Evolutionary conservation across 805 yeast genomes (phyloP).

Genomic region (Spathaspora passalidarum): DNA sequence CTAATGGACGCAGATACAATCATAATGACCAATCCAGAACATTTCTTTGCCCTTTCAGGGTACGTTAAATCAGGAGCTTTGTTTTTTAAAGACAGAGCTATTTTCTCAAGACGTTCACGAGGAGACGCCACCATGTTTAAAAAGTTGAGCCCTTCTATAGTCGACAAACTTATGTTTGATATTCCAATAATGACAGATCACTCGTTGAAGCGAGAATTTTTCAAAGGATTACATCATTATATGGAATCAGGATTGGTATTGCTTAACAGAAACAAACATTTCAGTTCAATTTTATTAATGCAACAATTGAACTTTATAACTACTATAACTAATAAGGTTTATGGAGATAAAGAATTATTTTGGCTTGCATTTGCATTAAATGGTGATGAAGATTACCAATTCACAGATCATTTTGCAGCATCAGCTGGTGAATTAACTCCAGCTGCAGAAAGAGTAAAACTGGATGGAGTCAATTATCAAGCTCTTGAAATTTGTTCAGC

Average conservation of each 20-base stretch:
- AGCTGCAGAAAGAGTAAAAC: slow-evolving; percentile 22
- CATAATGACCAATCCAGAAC: slow-evolving; percentile 34
- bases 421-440: slow-evolving; percentile 42
- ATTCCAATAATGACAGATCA: slow-evolving; percentile 32
- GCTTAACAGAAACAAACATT: slow-evolving; percentile 26
- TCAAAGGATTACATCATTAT: slow-evolving; percentile 35
- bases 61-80: slow-evolving; percentile 18
- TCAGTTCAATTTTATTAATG: slow-evolving; percentile 28
- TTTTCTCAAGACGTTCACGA: slow-evolving; percentile 27
- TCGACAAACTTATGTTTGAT: slow-evolving; percentile 20
- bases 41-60: slow-evolving; percentile 15
- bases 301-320: slow-evolving; percentile 20
- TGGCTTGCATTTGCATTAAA: slow-evolving; percentile 60
- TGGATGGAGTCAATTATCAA: slow-evolving; percentile 17
- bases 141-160: slow-evolving; percentile 40
- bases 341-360: slow-evolving; percentile 77
- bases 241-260: slow-evolving; percentile 38
- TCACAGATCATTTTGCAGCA: slow-evolving; percentile 53
- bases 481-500: slow-evolving; percentile 36
- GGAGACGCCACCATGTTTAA: slow-evolving; percentile 42
- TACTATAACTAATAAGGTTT: slow-evolving; percentile 33
- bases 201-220: slow-evolving; percentile 27
- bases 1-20: slow-evolving; percentile 53
- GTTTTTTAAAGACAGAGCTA: slow-evolving; percentile 21
- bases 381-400: slow-evolving; percentile 50